Base-by-base conservation (phyloP, 768 basidiomycete genomes). In the Lentinula aciculospora region DNA sequence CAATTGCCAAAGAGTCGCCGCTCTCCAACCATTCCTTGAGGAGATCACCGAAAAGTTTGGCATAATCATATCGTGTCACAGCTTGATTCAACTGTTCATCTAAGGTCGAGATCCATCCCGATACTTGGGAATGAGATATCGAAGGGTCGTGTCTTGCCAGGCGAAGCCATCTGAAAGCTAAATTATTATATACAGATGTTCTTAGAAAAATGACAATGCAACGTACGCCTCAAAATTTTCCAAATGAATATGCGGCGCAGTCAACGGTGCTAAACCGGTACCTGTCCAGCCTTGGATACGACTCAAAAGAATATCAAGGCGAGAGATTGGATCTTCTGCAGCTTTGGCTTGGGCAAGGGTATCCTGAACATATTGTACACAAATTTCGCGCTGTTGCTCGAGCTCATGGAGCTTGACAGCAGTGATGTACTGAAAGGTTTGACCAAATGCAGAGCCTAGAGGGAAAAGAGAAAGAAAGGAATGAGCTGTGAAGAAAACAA, bases 1-100 rank as follows among this genome's bases (percentile, higher is more conserved):
- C 19, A 29, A 47, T 13, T 17, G 54, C 47, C 21, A 62, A 45
- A 39, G 59, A 57, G 39, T 64, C 63, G 13, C 61, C 63, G 40
- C 61, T 62, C 17, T 48, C 34, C 19, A 65, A 27, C 64, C 64
- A 65, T 42, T 65, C 64, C 39, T 60, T 59, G 42, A 63, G 54
- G 4, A 65, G 51, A 44, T 59, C 51, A 8, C 64, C 64, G 32
- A 65, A 65, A 19, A 65, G 56, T 42, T 57, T 59, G 10, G 64
- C 64, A 40, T 51, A 65, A 21, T 65, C 62, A 48, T 56, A 63
- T 3, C 64, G 60, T 4, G 57, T 58, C 29, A 58, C 27, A 10
- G 62, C 47, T n/a, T 63, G 62, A 15, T 49, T 40, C 17, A 65
- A 51, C 21, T 63, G 54, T 12, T 32, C 28, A 58, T 65, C 60